Base-by-base conservation (phyloP, 2,329 filamentous ascomycete genomes). In the Neoascochyta sp. region DNA sequence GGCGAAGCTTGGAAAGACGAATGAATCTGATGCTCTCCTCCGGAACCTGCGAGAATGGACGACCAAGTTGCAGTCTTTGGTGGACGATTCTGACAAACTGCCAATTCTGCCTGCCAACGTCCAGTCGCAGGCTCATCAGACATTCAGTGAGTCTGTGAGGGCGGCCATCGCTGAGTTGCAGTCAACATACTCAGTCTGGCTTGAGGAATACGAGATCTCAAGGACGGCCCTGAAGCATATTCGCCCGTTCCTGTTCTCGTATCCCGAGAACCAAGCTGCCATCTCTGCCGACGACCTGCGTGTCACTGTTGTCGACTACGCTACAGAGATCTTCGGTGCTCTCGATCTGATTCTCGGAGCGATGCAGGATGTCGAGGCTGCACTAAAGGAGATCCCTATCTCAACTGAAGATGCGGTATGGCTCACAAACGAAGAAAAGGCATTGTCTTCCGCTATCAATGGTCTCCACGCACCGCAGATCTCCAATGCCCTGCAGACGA, bases 321-420 rank as follows among this genome's bases (percentile, higher is more conserved):
- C 79, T 22, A 63, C 71, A 9, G 67, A 71, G 3, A 61, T 87
- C 2, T 75, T 85, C 20, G 74, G 64, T 1, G 68, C 83, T n/a
- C 76, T 82, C 25, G 85, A 94, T 60, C 76, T 78, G 27, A 75
- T 90, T 16, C 77, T 95, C 2, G 83, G 90, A 19, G 81, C 84
- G 1, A 73, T 94, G 26, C 87, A 95, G 58, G 78, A 81, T 41
- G 73, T 83, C 24, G 75, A 78, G 35, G 76, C 75, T 38, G 64
- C 71, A 3, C 65, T 78, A 7, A 62, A 67, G 8, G 67, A 68
- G 3, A 64, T 81, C 2, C 79, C 82, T 1, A 56, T 63, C 4
- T 76, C 80, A 1, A 68, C 69, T 1, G 79, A 86, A 18, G 77
- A 83, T 23, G 50, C 69, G 1, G 69, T 73, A 2, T 87, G 84